These are phyloP conservation scores for Nakazawaea siamensis DNA, from an alignment of 805 yeast species.

Conservation along the genomic window DNA sequence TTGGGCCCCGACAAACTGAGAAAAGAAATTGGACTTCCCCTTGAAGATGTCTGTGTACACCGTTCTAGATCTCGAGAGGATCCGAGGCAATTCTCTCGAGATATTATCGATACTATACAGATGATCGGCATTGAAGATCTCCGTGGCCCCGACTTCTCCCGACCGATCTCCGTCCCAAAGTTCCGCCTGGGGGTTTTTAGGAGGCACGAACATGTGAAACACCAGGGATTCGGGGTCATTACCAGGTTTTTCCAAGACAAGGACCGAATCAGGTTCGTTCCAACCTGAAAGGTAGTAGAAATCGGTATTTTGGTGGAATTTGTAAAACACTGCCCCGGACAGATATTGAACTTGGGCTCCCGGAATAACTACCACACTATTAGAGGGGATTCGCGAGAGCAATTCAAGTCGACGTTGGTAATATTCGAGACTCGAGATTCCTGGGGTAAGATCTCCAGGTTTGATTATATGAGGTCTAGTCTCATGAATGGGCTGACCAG, in stretches of 20 bases:
- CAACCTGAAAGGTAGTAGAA: constrained; percentile 85
- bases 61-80: constrained; percentile 39
- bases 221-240: constrained; percentile 43
- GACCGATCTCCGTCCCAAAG: constrained; percentile 94
- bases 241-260: constrained; percentile 54
- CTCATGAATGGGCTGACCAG: constrained; percentile 86
- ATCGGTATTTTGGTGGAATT: constrained; percentile 89
- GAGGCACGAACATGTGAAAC: constrained; percentile 80
- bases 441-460: constrained; percentile 81
- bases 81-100: constrained; percentile 31
- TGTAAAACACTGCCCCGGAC: constrained; percentile 85
- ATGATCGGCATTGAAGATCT: constrained; percentile 82
- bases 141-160: constrained; percentile 75
- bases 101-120: constrained; percentile 43
- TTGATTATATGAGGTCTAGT: constrained; percentile 71
- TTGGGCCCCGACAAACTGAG: constrained; percentile 15
- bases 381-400: constrained; percentile 46
- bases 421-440: constrained; percentile 79
- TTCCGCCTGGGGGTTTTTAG: constrained; percentile 68
- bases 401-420: constrained; percentile 60
- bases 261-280: constrained; percentile 80
- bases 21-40: constrained; percentile 12
- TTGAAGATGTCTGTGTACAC: constrained; percentile 45
- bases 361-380: constrained; percentile 64
- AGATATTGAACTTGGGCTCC: constrained; percentile 72